A percentile compares a stretch with the other conserved stretches of the same genome.
phyloP scores from a whole-genome alignment of 257 asterid species.

The Verbena officinalis region DNA sequence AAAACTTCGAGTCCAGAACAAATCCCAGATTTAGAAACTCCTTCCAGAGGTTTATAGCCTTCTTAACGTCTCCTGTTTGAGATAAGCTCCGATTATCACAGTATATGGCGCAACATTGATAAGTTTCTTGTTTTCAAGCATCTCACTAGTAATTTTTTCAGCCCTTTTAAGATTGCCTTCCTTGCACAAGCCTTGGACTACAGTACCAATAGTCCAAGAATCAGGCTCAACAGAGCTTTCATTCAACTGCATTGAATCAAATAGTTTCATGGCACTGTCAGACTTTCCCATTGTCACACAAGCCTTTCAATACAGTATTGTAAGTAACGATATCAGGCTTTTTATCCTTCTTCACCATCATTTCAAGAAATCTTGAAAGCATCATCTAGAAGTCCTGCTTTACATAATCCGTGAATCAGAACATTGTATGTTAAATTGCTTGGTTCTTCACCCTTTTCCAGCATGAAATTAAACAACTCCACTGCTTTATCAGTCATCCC shows the following conservation, averaged over 20 bases:
- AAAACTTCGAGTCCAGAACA: constrained; percentile 48
- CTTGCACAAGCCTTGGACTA: constrained; percentile 67
- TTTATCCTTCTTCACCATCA: constrained; percentile 56
- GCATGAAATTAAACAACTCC: constrained; percentile 60
- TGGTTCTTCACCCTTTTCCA: constrained; percentile 61
- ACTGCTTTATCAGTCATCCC: constrained; percentile 57
- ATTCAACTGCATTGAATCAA: constrained; percentile 46
- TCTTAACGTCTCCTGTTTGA: constrained; percentile 49
- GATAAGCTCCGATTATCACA: constrained; percentile 58
- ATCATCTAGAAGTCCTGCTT: constrained; percentile 50
- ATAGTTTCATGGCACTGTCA: constrained; percentile 55
- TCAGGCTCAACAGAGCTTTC: constrained; percentile 46
- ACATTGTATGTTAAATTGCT: constrained; percentile 47
- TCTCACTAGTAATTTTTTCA: constrained; percentile 43
- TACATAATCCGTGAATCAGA: constrained; percentile 62
- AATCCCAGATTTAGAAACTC: constrained; percentile 45
- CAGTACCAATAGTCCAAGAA: constrained; percentile 46
- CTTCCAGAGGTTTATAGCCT: constrained; percentile 58
- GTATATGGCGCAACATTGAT: constrained; percentile 43
- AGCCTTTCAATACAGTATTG: constrained; percentile 53
- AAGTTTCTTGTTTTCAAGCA: constrained; percentile 40
- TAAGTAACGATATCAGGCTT: constrained; percentile 58
- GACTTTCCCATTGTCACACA: constrained; percentile 57
- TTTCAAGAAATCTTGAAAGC: constrained; percentile 52
- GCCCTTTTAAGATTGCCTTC: constrained; percentile 58